Base-by-base conservation (phyloP, 164 flowering plant species). In the Chimonanthus salicifolius region DNA sequence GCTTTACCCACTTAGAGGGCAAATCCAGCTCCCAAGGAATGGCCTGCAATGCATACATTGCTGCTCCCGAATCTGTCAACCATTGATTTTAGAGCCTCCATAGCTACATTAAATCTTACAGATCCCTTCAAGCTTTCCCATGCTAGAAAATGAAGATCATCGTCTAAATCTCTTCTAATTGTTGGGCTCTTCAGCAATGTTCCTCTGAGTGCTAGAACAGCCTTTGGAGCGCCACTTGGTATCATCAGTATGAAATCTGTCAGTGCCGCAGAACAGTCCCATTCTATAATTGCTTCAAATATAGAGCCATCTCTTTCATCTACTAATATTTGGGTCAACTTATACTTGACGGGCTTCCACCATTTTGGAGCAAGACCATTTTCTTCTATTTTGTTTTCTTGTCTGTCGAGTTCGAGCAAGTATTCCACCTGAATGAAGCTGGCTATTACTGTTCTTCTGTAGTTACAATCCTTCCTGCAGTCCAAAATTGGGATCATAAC, bases 91-190 rank as follows among this genome's bases (percentile, higher is more conserved):
- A 92, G 76, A 16, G 92, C 92, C 65, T 85, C 92, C 69, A 89
- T 69, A 18, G 94, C 87, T 9, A 63, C 83, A 7, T 72, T 83
- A 72, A 89, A 94, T 76, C 98, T 81, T 7, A 86, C 88, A n/a
- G 98, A 94, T 4, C 97, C 98, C 64, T 88, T 87, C 75, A 92
- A 79, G 79, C 93, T 92, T 78, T 94, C 98, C 97, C 94, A 92
- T 6, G 98, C 87, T 5, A 94, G 81, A 75, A 94, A 92, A 0
- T 97, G 86, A 16, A 94, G 94, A 80, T 94, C 98, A 75, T 94
- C 98, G 64, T 89, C 89, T 2, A 94, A 77, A 69, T 94, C 98
- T 47, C 98, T 84, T 51, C 97, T 77, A 94, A 33, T 33, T 33
- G 33, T 33, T 1, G 33, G 33, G 33, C 33, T 33, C 33, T 33